Conservation (phyloP, 2,329 filamentous ascomycete genomes). For the Bimuria novae-zelandiae region DNA sequence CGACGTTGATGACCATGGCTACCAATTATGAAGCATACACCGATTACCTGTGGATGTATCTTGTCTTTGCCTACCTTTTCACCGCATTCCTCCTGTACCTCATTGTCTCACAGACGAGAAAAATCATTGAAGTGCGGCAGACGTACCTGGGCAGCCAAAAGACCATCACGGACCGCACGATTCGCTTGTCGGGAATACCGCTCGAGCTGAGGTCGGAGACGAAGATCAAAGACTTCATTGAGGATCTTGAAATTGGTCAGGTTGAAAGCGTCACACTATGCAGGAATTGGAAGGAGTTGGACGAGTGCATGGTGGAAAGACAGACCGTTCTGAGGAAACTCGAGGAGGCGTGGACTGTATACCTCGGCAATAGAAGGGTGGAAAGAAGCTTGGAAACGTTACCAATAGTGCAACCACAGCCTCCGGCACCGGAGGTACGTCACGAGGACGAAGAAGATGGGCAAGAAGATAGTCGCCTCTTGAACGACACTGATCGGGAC, state of each 20-base stretch:
- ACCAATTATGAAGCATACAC: constrained; percentile 49
- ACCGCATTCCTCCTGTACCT: constrained; percentile 80
- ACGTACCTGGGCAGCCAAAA: constrained; percentile 91
- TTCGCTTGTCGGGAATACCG: constrained; percentile 88
- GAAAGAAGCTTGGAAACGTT: constrained; percentile 55
- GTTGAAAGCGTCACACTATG: constrained; percentile 89
- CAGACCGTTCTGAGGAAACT: constrained; percentile 69
- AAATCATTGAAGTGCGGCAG: constrained; percentile 83
- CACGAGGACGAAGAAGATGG: constrained; percentile 44
- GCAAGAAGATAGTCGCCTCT: constrained; percentile 63
- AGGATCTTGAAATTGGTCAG: constrained; percentile 84
- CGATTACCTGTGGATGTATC: constrained; percentile 86
- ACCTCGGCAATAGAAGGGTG: constrained; percentile 64
- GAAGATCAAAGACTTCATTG: constrained; percentile 83
- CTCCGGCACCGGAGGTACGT: constrained; percentile 36
- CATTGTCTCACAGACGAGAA: constrained; percentile 80
- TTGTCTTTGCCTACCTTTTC: constrained; percentile 94
- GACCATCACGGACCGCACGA: constrained; percentile 94
- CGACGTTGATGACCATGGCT: constrained; percentile 23
- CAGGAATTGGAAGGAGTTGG: constrained; percentile 82
- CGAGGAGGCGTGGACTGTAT: constrained; percentile 81
- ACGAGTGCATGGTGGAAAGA: constrained; percentile 72
- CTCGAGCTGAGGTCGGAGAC: constrained; percentile 76
- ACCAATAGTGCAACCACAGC: constrained; percentile 55
- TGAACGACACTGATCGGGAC: constrained; percentile 54